These are phyloP conservation scores for Ogataea corticis DNA, from an alignment of 805 yeast species.

Conservation along the genomic window DNA sequence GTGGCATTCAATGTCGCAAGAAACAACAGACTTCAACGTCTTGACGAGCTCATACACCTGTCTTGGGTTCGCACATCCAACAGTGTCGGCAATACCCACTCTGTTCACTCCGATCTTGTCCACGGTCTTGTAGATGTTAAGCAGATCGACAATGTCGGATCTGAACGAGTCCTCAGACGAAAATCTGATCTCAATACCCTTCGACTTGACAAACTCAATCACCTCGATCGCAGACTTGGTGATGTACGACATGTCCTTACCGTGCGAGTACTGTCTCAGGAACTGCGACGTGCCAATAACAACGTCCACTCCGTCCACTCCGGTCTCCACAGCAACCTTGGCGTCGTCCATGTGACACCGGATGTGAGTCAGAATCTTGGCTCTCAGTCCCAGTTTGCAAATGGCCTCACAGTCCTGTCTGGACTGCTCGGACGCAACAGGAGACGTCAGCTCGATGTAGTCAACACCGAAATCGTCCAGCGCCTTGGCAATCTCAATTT, in stretches of 20 bases:
- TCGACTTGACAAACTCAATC: slow-evolving; percentile 93
- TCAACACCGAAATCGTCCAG: slow-evolving; percentile 97
- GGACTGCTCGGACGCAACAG: slow-evolving; percentile 95
- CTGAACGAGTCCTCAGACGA: slow-evolving; percentile 97
- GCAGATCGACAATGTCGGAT: slow-evolving; percentile 90
- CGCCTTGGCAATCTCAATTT: slow-evolving; percentile 96
- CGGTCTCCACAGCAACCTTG: slow-evolving; percentile 93
- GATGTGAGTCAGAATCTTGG: slow-evolving; percentile 94
- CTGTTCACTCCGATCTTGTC: slow-evolving; percentile 97
- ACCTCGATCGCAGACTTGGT: slow-evolving; percentile 96
- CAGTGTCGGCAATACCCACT: slow-evolving; percentile 99
- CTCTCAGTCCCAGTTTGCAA: slow-evolving; percentile 93
- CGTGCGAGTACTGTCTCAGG: slow-evolving; percentile 92
- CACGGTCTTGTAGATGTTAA: slow-evolving; percentile 94
- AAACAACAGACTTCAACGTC: slow-evolving; percentile 89
- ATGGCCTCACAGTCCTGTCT: slow-evolving; percentile 95
- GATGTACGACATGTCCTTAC: slow-evolving; percentile 97
- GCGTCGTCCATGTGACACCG: slow-evolving; percentile 99
- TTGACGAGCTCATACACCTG: slow-evolving; percentile 96
- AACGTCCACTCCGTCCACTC: slow-evolving; percentile 98
- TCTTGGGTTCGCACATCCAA: slow-evolving; percentile 98
- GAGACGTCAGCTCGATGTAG: slow-evolving; percentile 95
- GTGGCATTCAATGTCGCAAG: slow-evolving; percentile 97
- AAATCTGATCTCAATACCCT: slow-evolving; percentile 95
- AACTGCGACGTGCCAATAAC: slow-evolving; percentile 97